Percentiles rank a stretch among this genome's conserved stretches.
These are phyloP conservation scores for Flaveria brownii DNA, from an alignment of 129 eudicot species.

Conservation along the genomic window DNA sequence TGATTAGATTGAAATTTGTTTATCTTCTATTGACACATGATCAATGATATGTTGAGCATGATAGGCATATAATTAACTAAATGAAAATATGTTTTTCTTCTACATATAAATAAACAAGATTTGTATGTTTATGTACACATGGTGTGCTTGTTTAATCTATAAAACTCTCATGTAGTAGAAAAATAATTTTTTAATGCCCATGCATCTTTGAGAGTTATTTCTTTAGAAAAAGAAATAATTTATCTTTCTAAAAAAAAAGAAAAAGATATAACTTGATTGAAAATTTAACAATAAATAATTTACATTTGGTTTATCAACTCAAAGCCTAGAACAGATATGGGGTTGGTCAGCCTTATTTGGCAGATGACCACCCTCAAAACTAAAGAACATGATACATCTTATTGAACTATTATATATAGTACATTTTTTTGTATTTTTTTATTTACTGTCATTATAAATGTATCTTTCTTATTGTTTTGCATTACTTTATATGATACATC, in stretches of 20 bases:
- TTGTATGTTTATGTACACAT: background rate
- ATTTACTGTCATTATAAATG: no score
- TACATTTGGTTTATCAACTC: background rate
- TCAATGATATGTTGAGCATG: no score
- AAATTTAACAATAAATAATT: background rate
- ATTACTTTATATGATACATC: no score
- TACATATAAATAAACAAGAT: background rate
- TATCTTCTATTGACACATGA: no score
- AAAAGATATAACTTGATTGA: background rate
- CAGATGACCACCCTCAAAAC: conserved; percentile 24
- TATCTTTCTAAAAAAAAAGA: background rate
- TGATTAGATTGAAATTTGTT: no score
- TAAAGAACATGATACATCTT: background rate
- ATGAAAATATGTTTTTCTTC: background rate
- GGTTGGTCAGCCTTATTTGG: conserved; percentile 21
- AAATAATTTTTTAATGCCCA: background rate
- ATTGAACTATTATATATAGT: background rate
- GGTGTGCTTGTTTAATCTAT: background rate
- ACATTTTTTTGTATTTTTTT: no score
- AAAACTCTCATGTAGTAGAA: background rate
- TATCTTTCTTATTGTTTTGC: no score
- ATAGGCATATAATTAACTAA: background rate
- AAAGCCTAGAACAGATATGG: background rate
- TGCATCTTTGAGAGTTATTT: background rate
- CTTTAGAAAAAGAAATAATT: background rate